Percentiles rank a stretch among this genome's conserved stretches.
These are phyloP conservation scores for Aurantiochytrium sp. DNA, from an alignment of 108 stramenopile species.

Conservation along the genomic window DNA sequence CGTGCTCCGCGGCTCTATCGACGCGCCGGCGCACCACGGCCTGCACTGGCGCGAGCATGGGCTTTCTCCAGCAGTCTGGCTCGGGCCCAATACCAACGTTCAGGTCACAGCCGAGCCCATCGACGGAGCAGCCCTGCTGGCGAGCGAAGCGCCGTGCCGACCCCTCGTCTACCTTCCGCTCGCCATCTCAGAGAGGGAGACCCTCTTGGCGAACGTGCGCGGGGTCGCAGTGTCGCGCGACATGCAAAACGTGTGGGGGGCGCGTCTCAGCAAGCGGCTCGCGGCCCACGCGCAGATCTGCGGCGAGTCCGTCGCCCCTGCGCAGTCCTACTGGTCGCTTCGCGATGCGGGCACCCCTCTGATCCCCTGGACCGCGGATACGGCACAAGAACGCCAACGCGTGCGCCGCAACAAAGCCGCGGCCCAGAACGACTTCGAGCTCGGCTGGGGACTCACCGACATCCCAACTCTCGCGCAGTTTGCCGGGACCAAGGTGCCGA, in stretches of 20 bases:
- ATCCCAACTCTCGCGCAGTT: too few relatives aligned
- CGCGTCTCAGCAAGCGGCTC: background rate
- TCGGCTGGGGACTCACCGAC: too few relatives aligned
- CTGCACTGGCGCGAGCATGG: background rate
- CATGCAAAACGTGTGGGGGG: background rate
- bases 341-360: background rate
- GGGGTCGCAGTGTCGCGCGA: background rate
- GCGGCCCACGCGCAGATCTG: background rate
- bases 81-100: background rate
- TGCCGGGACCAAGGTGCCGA: too few relatives aligned
- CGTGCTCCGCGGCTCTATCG: background rate
- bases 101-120: background rate
- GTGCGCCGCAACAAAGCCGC: too few relatives aligned
- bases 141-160: background rate
- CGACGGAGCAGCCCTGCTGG: background rate
- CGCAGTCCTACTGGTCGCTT: background rate
- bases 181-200: background rate
- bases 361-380: background rate
- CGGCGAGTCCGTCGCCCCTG: background rate
- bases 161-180: background rate
- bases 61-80: background rate
- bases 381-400: background rate
- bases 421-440: too few relatives aligned
- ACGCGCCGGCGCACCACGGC: conserved; percentile 8
- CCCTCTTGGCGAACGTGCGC: background rate